phyloP scores from a whole-genome alignment of 768 basidiomycete genomes.

The Nidula microcarpa region DNA sequence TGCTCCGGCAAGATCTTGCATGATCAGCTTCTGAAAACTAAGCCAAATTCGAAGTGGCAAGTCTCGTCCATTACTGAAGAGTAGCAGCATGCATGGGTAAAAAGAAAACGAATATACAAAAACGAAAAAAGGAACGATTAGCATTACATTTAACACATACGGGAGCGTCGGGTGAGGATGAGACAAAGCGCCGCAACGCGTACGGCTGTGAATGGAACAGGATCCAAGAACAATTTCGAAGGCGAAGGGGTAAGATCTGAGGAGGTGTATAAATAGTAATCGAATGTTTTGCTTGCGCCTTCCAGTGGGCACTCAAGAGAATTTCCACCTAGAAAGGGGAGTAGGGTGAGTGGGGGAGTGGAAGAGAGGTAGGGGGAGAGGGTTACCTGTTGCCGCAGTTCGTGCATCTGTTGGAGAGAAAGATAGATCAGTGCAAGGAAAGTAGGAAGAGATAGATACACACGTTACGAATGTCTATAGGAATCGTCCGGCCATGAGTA shows the following conservation, averaged over 20 bases:
- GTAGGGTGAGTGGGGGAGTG: background rate
- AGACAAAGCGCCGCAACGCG: too few relatives aligned
- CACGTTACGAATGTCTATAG: slow-evolving; percentile 86
- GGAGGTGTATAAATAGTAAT: background rate
- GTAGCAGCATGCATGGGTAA: background rate
- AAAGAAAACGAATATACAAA: background rate
- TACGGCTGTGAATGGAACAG: background rate
- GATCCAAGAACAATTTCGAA: background rate
- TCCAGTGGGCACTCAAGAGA: slow-evolving; percentile 20
- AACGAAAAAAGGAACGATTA: background rate
- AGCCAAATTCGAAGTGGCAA: too few relatives aligned
- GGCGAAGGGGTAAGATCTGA: background rate
- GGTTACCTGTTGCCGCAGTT: slow-evolving; percentile 44
- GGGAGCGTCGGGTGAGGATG: background rate
- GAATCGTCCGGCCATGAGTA: background rate
- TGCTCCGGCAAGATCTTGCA: too few relatives aligned
- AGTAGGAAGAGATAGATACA: slow-evolving; percentile 10
- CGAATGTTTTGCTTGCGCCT: too few relatives aligned
- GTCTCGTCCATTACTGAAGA: too few relatives aligned
- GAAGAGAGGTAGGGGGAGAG: background rate
- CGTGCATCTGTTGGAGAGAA: slow-evolving; percentile 43
- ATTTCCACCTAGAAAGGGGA: slow-evolving; percentile 32
- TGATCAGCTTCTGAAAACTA: too few relatives aligned
- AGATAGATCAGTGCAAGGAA: background rate
- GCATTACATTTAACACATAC: background rate